These are phyloP conservation scores for Heterobasidion irregulare DNA, from an alignment of 1,284 basidiomycete species.

Conservation along the genomic window DNA sequence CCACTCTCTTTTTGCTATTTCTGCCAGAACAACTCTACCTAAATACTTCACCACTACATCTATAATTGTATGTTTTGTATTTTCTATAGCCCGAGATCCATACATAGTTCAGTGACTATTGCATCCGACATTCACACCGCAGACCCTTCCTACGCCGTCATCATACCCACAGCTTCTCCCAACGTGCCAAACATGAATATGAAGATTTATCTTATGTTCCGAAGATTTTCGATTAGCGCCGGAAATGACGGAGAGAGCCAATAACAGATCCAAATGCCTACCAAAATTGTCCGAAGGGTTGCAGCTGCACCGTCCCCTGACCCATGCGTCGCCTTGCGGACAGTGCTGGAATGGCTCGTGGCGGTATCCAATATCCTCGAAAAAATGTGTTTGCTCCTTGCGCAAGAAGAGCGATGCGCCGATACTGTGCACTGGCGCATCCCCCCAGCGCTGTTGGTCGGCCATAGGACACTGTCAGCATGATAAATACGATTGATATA, in stretches of 20 bases:
- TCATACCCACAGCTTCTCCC: not conserved
- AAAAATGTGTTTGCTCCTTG: conserved; percentile 59
- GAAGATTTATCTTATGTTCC: not conserved
- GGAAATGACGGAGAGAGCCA: not conserved
- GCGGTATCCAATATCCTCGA: conserved; percentile 41
- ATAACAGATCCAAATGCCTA: conserved; percentile 13
- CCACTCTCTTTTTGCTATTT: too few species aligned
- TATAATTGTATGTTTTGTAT: too few species aligned
- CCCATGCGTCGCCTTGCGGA: conserved; percentile 34
- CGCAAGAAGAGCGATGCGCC: conserved; percentile 54
- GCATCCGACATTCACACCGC: not conserved
- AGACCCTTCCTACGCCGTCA: too few species aligned
- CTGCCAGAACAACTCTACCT: too few species aligned
- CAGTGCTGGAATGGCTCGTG: conserved; percentile 49
- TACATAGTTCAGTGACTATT: not conserved
- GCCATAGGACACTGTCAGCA: not conserved
- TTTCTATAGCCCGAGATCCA: too few species aligned
- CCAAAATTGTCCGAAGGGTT: conserved; percentile 32
- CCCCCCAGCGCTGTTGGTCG: conserved; percentile 47
- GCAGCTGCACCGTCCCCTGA: conserved; percentile 36
- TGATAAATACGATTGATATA: not conserved
- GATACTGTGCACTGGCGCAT: conserved; percentile 70
- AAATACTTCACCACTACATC: too few species aligned
- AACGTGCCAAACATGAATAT: conserved; percentile 3
- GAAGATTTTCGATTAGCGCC: too few species aligned